phyloP scores from a whole-genome alignment of 2,329 filamentous ascomycete species.

The Xylariaceae sp. region DNA sequence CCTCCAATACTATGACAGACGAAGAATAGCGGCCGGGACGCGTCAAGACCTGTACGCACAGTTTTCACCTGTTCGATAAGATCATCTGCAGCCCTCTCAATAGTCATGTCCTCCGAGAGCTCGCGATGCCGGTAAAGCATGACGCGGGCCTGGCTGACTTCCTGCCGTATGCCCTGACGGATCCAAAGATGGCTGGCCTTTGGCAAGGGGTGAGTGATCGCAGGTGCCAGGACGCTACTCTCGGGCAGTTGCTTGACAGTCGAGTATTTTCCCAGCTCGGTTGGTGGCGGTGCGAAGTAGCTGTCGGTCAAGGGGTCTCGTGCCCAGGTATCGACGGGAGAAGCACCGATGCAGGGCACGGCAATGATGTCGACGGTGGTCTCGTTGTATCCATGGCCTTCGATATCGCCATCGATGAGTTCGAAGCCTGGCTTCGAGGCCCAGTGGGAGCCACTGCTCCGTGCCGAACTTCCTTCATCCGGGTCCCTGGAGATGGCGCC shows the following conservation, averaged over 20 bases:
- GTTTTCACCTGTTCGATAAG: constrained; percentile 40
- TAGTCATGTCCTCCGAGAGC: constrained; percentile 36
- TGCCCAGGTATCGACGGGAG: constrained; percentile 49
- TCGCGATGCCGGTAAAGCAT: constrained; percentile 48
- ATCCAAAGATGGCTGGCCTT: constrained; percentile 44
- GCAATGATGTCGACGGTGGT: constrained; percentile 50
- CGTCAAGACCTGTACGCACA: constrained; percentile 30
- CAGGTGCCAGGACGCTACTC: constrained; percentile 30
- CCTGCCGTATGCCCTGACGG: constrained; percentile 45
- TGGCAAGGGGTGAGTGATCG: constrained; percentile 30
- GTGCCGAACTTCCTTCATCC: constrained; percentile 19
- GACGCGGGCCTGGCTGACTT: constrained; percentile 44
- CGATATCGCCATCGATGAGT: constrained; percentile 39
- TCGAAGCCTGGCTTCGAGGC: constrained; percentile 36
- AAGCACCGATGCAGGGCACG: constrained; percentile 49
- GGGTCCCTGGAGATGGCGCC: constrained; percentile 8
- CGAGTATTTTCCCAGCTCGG: constrained; percentile 24
- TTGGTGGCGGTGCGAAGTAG: constrained; percentile 38
- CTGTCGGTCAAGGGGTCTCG: constrained; percentile 43
- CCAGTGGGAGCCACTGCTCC: constrained; percentile 29
- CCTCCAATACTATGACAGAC: constrained; percentile 58
- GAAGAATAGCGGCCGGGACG: constrained; percentile 51
- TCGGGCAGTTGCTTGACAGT: constrained; percentile 31
- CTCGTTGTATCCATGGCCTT: constrained; percentile 43
- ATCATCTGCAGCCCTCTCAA: constrained; percentile 42